Base-by-base conservation (phyloP, 2,329 filamentous ascomycete species). In the Trichophyton simii region DNA sequence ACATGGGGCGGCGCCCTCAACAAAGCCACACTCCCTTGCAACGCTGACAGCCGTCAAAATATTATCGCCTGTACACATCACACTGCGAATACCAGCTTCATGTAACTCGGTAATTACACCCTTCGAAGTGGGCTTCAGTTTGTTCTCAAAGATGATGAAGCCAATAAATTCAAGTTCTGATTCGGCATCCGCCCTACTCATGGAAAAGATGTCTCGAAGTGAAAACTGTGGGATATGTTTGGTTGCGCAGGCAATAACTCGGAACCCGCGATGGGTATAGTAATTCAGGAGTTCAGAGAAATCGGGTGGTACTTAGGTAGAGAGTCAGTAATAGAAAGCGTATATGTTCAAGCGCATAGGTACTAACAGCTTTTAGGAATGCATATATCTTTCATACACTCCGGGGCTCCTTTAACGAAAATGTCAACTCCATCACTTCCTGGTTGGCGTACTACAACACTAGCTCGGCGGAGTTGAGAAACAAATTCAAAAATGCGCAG, bases 131-230 rank as follows among this genome's bases (percentile, higher is more conserved):
- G 89, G 86, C 73, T 99, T 99, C 64, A 99, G 78, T 75, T 99
- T 99, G 77, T 99, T 99, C 76, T 99, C 94, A 68, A 99, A 99
- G 60, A 99, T 87, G 70, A 99, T 97, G 75, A 99, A 99, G 3
- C 94, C 94, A 41, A 91, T 82, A 70, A 99, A 97, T 54, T 92
- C 85, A 9, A 99, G 82, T 36, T 85, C 80, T 2, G 83, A 87
- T 73, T 99, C 94, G 7, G 88, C 91, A 60, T 96, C 88, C 44
- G 85, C 78, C 34, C 94, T 87, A 67, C 85, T 88, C 87, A 97
- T 91, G 76, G 95, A 96, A 70, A 97, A 91, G 5, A 91, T 86
- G 71, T 95, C 95, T 60, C 96, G 84, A 91, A 91, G 96, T 68
- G 87, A 95, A 36, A 97, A 80, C 70, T 91, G 94, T 61, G 85